Percentiles rank a stretch among this genome's conserved stretches.
These are phyloP conservation scores for Pseudocercospora fuligena DNA, from an alignment of 2,329 filamentous ascomycete species.

Conservation along the genomic window DNA sequence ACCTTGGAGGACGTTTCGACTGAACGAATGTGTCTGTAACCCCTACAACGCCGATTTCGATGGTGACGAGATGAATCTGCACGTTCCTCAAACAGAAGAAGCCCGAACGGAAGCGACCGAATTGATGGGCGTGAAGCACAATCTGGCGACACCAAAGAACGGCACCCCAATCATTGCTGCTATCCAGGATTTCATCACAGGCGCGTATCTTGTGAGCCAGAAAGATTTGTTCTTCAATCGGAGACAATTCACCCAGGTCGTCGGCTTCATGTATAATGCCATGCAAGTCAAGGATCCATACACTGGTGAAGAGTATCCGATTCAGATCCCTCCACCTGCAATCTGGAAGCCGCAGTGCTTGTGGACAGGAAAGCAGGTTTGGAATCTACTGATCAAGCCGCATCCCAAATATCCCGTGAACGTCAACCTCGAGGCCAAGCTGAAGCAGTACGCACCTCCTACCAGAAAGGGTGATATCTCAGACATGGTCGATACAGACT, in stretches of 20 bases:
- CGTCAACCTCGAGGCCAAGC: conserved; percentile 92
- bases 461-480: conserved; percentile 67
- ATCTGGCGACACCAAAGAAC: conserved; percentile 93
- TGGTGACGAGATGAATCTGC: conserved; percentile 98
- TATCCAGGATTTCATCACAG: conserved; percentile 99
- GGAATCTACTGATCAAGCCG: conserved; percentile 87
- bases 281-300: conserved; percentile 56
- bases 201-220: conserved; percentile 85
- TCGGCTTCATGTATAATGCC: conserved; percentile 90
- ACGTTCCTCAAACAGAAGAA: conserved; percentile 97
- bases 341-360: conserved; percentile 83
- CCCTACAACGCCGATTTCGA: conserved; percentile 99
- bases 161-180: conserved; percentile 97
- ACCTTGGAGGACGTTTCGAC: conserved; percentile 91
- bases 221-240: conserved; percentile 94
- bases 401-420: conserved; percentile 81
- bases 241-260: conserved; percentile 84
- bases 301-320: conserved; percentile 58
- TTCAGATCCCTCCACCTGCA: conserved; percentile 85
- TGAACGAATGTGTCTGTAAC: conserved; percentile 97
- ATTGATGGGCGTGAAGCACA: conserved; percentile 97
- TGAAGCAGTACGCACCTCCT: conserved; percentile 75
- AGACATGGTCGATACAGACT: conserved; percentile 75
- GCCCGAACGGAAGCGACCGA: conserved; percentile 93
- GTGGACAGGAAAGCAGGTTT: conserved; percentile 98